phyloP scores from a whole-genome alignment of 2,329 filamentous ascomycete species.

The Pyrenochaeta sp. region DNA sequence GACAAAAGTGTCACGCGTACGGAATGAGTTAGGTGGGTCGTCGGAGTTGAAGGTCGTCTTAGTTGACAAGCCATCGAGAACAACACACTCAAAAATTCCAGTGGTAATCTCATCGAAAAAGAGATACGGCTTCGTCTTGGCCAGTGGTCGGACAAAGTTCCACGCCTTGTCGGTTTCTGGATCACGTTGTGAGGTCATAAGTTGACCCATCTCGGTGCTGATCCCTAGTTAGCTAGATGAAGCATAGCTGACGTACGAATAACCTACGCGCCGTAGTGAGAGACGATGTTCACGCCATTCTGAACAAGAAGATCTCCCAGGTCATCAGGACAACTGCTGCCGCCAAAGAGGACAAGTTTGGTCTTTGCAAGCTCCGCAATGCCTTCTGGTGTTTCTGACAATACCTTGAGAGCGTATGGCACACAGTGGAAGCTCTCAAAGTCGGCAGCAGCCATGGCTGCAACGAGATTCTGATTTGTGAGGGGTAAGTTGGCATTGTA shows the following conservation, averaged over 20 bases:
- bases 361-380: slow-evolving; percentile 55
- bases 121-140: slow-evolving; percentile 53
- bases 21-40: slow-evolving; percentile 54
- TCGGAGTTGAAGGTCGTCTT: slow-evolving; percentile 52
- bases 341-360: slow-evolving; percentile 65
- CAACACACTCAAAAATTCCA: slow-evolving; percentile 51
- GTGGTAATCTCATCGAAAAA: slow-evolving; percentile 48
- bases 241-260: neutral
- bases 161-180: slow-evolving; percentile 64
- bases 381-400: slow-evolving; percentile 65
- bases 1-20: slow-evolving; percentile 59
- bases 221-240: slow-evolving; percentile 1
- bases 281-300: slow-evolving; percentile 62
- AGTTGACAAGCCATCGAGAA: slow-evolving; percentile 49
- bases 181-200: slow-evolving; percentile 67
- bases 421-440: slow-evolving; percentile 67
- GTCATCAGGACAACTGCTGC: slow-evolving; percentile 66
- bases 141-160: slow-evolving; percentile 64
- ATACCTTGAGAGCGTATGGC: slow-evolving; percentile 69
- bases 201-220: slow-evolving; percentile 67
- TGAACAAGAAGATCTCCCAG: slow-evolving; percentile 63
- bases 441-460: slow-evolving; percentile 27
- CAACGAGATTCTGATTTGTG: slow-evolving; percentile 26
- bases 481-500: slow-evolving; percentile 29
- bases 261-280: slow-evolving; percentile 64